Base-by-base conservation (phyloP, 176 grass and related monocot species). In the Avena atlantica region DNA sequence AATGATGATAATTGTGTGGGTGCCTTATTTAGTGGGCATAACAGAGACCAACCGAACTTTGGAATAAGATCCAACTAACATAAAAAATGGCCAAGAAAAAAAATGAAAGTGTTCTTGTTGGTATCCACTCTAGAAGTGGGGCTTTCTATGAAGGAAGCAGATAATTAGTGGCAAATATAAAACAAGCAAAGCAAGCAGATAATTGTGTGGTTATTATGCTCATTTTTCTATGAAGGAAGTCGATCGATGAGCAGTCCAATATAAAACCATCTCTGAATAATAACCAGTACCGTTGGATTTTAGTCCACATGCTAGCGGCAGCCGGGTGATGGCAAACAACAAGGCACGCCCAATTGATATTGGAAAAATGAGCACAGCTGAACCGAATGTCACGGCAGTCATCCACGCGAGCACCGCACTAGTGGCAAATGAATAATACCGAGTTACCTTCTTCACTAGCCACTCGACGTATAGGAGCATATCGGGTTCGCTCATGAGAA, bases 271-370 rank as follows among this genome's bases (percentile, higher is more conserved):
- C 27, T 13, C 40, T 34, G 55, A 84, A 50, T 23, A 87, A 6
- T 42, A 42, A 45, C 69, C 69, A 67, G 68, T 92, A 92, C 87
- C 91, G 81, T 92, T 92, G 51, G 48, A 69, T 85, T 89, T 86
- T 13, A 92, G 79, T 55, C 65, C 47, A 76, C 29, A 51, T 79
- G 77, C 59, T 89, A 83, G 10, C 64, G 87, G 80, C 36, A 87
- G 19, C 65, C 67, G 34, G 78, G 85, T 65, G 52, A 92, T 89
- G 77, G 56, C 62, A 75, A 77, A 48, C 58, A 89, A 84, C 69
- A 89, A 56, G 80, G 84, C 58, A 80, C 87, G 87, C 31, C 91
- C 91, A 37, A 89, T 66, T 61, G 74, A 89, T 34, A 80, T 74
- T 79, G 91, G 91, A 71, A 65, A 49, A 73, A 84, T 57, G 51